A percentile compares a stretch with the other conserved stretches of the same genome.
phyloP scores from a whole-genome alignment of 371 early-diverging fungal genomes.

The Actinomortierella ambigua region DNA sequence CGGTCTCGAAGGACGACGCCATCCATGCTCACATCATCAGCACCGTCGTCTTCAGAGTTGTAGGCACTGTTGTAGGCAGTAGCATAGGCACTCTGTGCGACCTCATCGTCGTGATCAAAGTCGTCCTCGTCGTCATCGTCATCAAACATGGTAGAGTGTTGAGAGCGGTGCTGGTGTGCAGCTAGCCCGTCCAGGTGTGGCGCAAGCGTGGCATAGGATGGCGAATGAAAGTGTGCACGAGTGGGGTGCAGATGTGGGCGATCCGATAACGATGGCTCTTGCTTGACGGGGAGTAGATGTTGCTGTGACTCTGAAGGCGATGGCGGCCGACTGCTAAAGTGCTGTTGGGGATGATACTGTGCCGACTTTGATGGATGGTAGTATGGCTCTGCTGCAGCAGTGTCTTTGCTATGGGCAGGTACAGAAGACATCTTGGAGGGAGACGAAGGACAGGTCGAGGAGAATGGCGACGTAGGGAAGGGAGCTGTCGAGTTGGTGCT shows the following conservation, averaged over 20 bases:
- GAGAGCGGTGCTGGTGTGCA: slow-evolving; percentile 14
- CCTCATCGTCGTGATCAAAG: slow-evolving; percentile 16
- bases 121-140: slow-evolving; percentile 42
- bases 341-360: too few relatives aligned
- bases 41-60: slow-evolving; percentile 35
- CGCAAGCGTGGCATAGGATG: slow-evolving; percentile 2
- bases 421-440: neutral
- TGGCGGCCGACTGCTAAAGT: too few relatives aligned
- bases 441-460: neutral
- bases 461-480: neutral
- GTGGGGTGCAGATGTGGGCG: neutral
- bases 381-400: slow-evolving; percentile 4
- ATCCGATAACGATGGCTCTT: neutral
- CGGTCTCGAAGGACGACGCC: slow-evolving; percentile 44
- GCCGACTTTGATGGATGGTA: neutral
- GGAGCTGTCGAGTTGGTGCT: slow-evolving; percentile 5
- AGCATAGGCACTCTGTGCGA: slow-evolving; percentile 25
- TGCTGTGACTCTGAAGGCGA: neutral
- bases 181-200: neutral
- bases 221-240: neutral
- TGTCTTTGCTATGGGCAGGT: slow-evolving; percentile 4
- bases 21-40: slow-evolving; percentile 40
- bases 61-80: slow-evolving; percentile 41
- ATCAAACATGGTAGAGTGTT: slow-evolving; percentile 16
- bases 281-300: neutral